Percentiles rank a stretch among this genome's conserved stretches.
Evolutionary conservation across 1,284 basidiomycete species (phyloP).

Genomic region (Apiotrichum domesticum): DNA sequence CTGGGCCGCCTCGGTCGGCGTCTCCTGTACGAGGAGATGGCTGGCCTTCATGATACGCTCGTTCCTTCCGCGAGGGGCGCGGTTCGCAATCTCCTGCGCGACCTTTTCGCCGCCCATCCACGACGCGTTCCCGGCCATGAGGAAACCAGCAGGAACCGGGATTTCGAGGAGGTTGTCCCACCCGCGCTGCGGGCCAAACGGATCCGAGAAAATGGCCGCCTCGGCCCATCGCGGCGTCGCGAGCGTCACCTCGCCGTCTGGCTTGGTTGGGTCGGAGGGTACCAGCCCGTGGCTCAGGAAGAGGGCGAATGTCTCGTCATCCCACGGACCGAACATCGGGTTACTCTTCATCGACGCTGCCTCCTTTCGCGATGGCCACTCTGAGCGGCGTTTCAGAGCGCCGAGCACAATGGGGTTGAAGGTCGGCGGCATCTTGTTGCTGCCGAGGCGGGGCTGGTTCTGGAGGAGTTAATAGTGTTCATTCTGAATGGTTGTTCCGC

Average conservation of each 20-base stretch:
- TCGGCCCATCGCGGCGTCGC: slow-evolving; percentile 36
- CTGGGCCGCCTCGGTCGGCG: slow-evolving; percentile 29
- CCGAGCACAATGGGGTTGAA: slow-evolving; percentile 33
- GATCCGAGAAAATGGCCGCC: slow-evolving; percentile 32
- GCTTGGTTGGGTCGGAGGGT: slow-evolving; percentile 19
- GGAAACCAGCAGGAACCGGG: slow-evolving; percentile 27
- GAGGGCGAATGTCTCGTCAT: slow-evolving; percentile 55
- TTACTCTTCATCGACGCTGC: slow-evolving; percentile 52
- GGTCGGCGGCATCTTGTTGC: neutral
- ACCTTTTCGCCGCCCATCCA: slow-evolving; percentile 20
- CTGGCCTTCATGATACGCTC: slow-evolving; percentile 30
- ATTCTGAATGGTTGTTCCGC: neutral
- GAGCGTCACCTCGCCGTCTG: slow-evolving; percentile 23
- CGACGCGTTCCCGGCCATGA: slow-evolving; percentile 25
- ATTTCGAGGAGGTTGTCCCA: slow-evolving; percentile 33
- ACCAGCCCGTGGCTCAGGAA: slow-evolving; percentile 65
- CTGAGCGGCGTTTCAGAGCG: slow-evolving; percentile 58
- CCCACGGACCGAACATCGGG: slow-evolving; percentile 36
- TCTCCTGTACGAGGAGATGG: slow-evolving; percentile 40
- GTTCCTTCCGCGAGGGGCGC: slow-evolving; percentile 24
- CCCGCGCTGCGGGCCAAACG: slow-evolving; percentile 22
- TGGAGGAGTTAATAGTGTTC: neutral
- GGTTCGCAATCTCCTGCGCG: slow-evolving; percentile 15
- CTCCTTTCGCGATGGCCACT: slow-evolving; percentile 60
- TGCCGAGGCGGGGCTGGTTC: neutral